A percentile compares a stretch with the other conserved stretches of the same genome.
phyloP scores from a whole-genome alignment of 2,329 filamentous ascomycete species.

The Epichloe gansuensis region DNA sequence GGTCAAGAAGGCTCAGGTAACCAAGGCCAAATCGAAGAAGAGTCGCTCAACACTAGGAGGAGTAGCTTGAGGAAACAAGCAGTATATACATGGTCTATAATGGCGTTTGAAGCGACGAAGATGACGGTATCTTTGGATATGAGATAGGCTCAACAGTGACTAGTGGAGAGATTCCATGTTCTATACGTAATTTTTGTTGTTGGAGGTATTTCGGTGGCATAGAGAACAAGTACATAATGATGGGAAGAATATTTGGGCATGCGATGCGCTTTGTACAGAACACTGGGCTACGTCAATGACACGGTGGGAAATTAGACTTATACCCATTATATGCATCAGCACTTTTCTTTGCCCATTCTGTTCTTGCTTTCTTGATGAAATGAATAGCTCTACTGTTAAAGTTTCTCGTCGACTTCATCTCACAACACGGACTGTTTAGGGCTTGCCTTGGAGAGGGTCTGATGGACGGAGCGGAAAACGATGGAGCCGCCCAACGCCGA shows the following conservation, averaged over 20 bases:
- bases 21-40: constrained; percentile 32
- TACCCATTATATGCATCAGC: background rate
- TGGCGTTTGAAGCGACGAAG: background rate
- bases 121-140: constrained; percentile 1
- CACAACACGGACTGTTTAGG: background rate
- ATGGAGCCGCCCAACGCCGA: background rate
- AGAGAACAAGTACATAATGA: background rate
- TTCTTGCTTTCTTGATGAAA: no score
- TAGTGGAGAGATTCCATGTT: background rate
- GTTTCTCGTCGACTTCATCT: no score
- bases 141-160: background rate
- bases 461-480: constrained; percentile 3
- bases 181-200: background rate
- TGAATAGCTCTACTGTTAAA: no score
- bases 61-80: background rate
- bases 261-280: background rate
- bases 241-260: background rate
- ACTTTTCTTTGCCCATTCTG: no score
- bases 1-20: constrained; percentile 25
- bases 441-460: background rate
- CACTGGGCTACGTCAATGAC: background rate
- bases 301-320: background rate
- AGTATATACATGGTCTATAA: background rate
- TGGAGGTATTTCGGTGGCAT: background rate
- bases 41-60: constrained; percentile 23